phyloP scores from a whole-genome alignment of 1,139 yeast genomes.

The Diutina rugosa region DNA sequence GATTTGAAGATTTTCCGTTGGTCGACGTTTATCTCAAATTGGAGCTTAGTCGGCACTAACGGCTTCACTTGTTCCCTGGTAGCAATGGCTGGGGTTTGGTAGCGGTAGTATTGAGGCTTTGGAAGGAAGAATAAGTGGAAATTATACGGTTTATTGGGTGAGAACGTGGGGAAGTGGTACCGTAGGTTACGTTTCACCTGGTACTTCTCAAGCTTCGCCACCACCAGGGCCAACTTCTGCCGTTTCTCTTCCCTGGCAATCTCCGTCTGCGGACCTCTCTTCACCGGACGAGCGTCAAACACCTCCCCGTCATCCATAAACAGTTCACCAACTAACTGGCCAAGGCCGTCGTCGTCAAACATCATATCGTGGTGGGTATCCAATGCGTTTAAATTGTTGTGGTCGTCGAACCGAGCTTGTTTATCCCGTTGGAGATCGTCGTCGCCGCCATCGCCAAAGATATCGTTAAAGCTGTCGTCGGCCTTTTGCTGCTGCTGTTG shows the following conservation, averaged over 20 bases:
- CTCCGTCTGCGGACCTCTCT: conserved; percentile 2
- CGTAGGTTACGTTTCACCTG: conserved; percentile 23
- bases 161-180: conserved; percentile 53
- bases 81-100: conserved; percentile 38
- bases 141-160: conserved; percentile 40
- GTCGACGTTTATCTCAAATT: conserved; percentile 36
- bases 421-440: background rate
- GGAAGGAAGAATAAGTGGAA: conserved; percentile 61
- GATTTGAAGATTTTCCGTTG: conserved; percentile 31
- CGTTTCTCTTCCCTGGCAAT: conserved; percentile 12
- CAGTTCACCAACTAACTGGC: conserved; percentile 13
- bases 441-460: conserved; percentile 24
- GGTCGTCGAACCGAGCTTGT: background rate
- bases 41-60: conserved; percentile 44
- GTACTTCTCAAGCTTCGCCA: conserved; percentile 20
- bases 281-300: background rate
- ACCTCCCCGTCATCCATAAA: background rate
- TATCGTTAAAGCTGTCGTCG: conserved; percentile 34
- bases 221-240: conserved; percentile 15
- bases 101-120: conserved; percentile 39
- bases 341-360: conserved; percentile 30
- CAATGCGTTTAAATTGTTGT: conserved; percentile 9
- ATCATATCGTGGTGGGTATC: conserved; percentile 11
- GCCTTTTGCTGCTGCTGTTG: conserved; percentile 20
- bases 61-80: conserved; percentile 31